phyloP scores from a whole-genome alignment of 2,329 filamentous ascomycete genomes.

The Orbilia oligospora region DNA sequence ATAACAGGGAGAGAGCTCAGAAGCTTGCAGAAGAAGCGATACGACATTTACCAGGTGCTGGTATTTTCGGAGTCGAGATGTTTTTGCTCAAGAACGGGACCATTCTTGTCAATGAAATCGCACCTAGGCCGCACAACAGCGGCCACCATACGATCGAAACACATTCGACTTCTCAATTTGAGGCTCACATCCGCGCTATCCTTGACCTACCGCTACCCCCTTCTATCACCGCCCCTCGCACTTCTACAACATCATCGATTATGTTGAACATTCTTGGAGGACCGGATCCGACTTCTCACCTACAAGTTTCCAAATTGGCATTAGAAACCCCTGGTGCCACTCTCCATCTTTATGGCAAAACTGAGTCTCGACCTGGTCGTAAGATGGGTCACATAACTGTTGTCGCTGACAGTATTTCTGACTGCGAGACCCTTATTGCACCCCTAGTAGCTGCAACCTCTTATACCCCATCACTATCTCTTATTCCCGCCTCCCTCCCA shows the following conservation, averaged over 20 bases:
- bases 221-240: constrained; percentile 69
- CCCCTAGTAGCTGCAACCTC: constrained; percentile 70
- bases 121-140: constrained; percentile 87
- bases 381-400: constrained; percentile 67
- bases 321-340: constrained; percentile 73
- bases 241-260: constrained; percentile 69
- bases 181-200: constrained; percentile 88
- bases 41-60: constrained; percentile 84
- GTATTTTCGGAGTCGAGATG: constrained; percentile 97
- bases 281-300: constrained; percentile 75
- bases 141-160: constrained; percentile 97
- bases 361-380: constrained; percentile 29
- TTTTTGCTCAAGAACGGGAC: constrained; percentile 81
- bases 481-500: constrained; percentile 63
- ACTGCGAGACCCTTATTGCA: constrained; percentile 78
- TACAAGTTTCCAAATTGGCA: constrained; percentile 73
- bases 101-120: constrained; percentile 88
- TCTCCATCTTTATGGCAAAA: constrained; percentile 82
- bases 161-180: constrained; percentile 89
- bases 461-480: constrained; percentile 51
- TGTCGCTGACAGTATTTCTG: constrained; percentile 77
- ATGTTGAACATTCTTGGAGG: constrained; percentile 74
- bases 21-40: constrained; percentile 84
- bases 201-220: constrained; percentile 77
- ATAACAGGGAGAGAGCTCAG: constrained; percentile 77